Evolutionary conservation across 140 eudicot genomes (phyloP), one percentile per base, ranked within the genome.

Genomic region (Cichorium intybus): DNA sequence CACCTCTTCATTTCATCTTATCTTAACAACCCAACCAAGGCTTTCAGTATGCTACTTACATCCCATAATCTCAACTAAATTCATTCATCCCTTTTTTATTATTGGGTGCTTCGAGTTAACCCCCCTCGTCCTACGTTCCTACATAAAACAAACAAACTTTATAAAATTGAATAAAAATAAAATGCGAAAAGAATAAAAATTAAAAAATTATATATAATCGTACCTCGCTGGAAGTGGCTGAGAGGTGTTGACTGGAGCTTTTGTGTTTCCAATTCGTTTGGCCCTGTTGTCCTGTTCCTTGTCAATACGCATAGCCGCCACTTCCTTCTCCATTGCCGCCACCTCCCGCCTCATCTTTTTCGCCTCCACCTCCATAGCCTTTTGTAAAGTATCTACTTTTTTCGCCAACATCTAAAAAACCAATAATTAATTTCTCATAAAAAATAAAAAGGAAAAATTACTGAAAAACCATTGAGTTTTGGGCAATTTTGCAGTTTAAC

Each of bases 281-380:
- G 80, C 84, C 50, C 80, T 84, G 35, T 45, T 85, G 49, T 92
- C 99, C 20, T 88, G 95, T 63, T 93, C 99, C 67, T 86, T 93
- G 7, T 88, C 97, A 6, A 81, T 70, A 45, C 97, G 99, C 89
- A 93, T 88, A 3, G 97, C 95, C 67, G 97, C 86, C 54, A 93
- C 95, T 80, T 93, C 99, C 79, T 93, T 93, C 79, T 93, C 99
- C 97, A 88, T 83, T 10, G 86, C 95, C 76, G 95, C 89, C 41
- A 85, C 97, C 63, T 93, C 97, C 55, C 99, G 80, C 75, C 97
- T 82, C 95, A 86, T 85, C 75, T 88, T 93, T 64, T 93, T 93
- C 12, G 94, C 95, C 79, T 93, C 99, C 35, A 93, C 95, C 79
- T 93, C 99, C 97, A 93, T 84, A 8, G 97, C 99, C 73, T 93